phyloP scores from a whole-genome alignment of 352 stramenopile species.

The Thalassiosira sp. region DNA sequence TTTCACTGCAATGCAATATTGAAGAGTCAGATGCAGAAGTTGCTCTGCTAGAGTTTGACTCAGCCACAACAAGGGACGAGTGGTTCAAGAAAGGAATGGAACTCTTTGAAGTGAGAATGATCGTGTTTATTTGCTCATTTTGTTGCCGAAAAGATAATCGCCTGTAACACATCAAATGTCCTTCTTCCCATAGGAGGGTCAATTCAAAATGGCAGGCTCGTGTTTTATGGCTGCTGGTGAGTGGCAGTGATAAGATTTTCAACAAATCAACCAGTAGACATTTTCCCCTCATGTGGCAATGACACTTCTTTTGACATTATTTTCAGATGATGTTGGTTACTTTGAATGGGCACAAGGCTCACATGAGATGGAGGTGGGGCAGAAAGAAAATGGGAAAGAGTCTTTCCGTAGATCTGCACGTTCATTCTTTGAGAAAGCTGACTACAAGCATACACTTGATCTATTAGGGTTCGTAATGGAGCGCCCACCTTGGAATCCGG shows the following conservation, averaged over 20 bases:
- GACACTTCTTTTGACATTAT: background rate
- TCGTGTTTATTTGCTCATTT: background rate
- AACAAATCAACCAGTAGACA: background rate
- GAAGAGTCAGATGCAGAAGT: conserved; percentile 39
- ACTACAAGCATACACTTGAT: conserved; percentile 25
- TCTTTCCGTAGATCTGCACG: conserved; percentile 21
- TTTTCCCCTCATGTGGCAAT: background rate
- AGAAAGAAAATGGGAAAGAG: conserved; percentile 21
- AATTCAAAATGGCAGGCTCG: conserved; percentile 42
- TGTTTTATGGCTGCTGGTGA: conserved; percentile 47
- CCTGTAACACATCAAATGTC: background rate
- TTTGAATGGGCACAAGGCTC: conserved; percentile 24
- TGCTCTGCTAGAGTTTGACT: conserved; percentile 47
- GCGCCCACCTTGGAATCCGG: conserved; percentile 20
- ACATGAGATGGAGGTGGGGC: conserved; percentile 13
- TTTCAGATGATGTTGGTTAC: conserved; percentile 9
- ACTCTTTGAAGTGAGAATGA: conserved; percentile 17
- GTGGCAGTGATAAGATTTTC: background rate
- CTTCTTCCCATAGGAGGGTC: conserved; percentile 14
- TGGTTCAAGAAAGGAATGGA: conserved; percentile 38
- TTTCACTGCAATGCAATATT: conserved; percentile 35
- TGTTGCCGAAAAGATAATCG: no score
- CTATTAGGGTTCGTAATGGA: conserved; percentile 29
- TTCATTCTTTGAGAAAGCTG: conserved; percentile 35
- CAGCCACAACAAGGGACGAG: conserved; percentile 28